Base-by-base conservation (phyloP, 2,329 filamentous ascomycete genomes). In the Xylaria sp. region DNA sequence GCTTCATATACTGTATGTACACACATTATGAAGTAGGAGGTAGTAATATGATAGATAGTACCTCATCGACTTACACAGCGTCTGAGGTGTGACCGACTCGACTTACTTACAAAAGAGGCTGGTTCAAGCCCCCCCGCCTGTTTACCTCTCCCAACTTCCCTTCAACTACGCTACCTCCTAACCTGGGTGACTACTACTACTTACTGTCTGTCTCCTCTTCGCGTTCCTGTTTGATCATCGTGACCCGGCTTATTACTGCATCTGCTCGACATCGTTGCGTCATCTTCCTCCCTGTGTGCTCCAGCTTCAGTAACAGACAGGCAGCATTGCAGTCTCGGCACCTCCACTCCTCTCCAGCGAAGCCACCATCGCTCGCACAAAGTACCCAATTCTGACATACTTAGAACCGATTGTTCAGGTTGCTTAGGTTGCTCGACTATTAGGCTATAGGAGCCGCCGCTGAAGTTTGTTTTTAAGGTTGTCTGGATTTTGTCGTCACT, bases 341-440 rank as follows among this genome's bases (percentile, higher is more conserved):
- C 45, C 59, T 57, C 64, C 68, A 59, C 60, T 64, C 68, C 51
- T 67, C 64, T 42, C 9, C 27, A 47, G 17, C 14, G 42, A 47
- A n/a, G 42, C 24, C 50, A 21, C 50, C 21, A 32, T 32, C 59
- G 34, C 48, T 30, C 47, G 39, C 24, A 27, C 24, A 27, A 27
- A 27, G 36, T 24, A 53, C 36, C 1, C 36, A 24, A 42, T 42
- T 51, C 42, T 34, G 27, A 50, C 36, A 58, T 30, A n/a, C 19
- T n/a, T 36, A 47, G 47, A 27, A 47, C 4, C 42, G 14, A 47
- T 47, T 19, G 42, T 34, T 24, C 1, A 42, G 39, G 39, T 42
- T 36, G 34, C 11, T 11, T 36, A 36, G 42, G 17, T 47, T 47
- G 42, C 9, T n/a, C 17, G 42, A 47, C 42, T n/a, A 47, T 27